Base-by-base conservation (phyloP, 108 stramenopile species). In the Skeletonema grethae region DNA sequence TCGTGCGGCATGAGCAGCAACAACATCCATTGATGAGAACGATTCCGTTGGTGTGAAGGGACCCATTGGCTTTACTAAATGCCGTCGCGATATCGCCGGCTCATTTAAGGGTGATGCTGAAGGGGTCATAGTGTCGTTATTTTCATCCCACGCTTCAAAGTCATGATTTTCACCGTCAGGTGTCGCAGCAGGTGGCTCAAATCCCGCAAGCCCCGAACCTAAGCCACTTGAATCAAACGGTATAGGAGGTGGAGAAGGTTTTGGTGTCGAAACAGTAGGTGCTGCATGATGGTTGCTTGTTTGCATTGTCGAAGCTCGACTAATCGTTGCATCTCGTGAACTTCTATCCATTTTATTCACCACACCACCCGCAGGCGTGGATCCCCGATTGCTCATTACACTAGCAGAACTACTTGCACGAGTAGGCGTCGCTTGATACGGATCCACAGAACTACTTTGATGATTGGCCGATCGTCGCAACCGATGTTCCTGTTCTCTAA, bases 21-120 rank as follows among this genome's bases (percentile, higher is more conserved):
- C 50, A 28, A 48, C 24, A 5, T 66, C 57, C 53, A 80, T 58
- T 9, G 79, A 72, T 36, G 50, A 61, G 43, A 80, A 80, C 30
- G 79, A 80, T 55, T 80, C 72, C 0, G 79, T 48, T 12, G 79
- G 79, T 16, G 66, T 64, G n/a, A 80, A 80, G 9, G 67, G 62
- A 15, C 79, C 79, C 79, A 80, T 80, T 36, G 71, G 79, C 29
- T 64, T 80, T 34, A 80, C 79, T 16, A 60, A 53, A 22, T 53
- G 50, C 2, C 50, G 50, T 53, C 50, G 50, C 22, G 22, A 53
- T 53, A 43, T 15, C 15, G 41, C 2, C 15, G 41, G 41, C 41
- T 43, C 41, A 43, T 43, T 43, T 15, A 15, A 43, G 41, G 41
- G 15, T 43, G 41, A 43, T n/a, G 41, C 1, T 43, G 41, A 43